phyloP scores from a whole-genome alignment of 495 filamentous ascomycete genomes.

The Trichoderma asperelloides region DNA sequence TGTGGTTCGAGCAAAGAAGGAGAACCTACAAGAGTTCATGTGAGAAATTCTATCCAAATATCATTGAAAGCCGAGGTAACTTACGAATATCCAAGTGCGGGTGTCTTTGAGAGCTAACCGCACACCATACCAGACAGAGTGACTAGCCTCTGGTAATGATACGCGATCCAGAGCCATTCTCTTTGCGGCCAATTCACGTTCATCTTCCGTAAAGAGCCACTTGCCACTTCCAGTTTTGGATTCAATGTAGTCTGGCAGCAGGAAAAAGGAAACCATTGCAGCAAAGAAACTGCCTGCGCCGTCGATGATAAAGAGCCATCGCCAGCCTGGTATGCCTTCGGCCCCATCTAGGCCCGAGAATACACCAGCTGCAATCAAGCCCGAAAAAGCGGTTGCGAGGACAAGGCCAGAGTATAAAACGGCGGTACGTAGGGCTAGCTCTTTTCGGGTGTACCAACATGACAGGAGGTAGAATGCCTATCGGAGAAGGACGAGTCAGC shows the following conservation, averaged over 20 bases:
- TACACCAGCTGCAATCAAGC: slow-evolving; percentile 39
- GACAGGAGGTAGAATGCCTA: slow-evolving; percentile 38
- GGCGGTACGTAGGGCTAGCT: slow-evolving; percentile 35
- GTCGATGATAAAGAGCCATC: slow-evolving; percentile 26
- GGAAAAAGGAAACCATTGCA: neutral
- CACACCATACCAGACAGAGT: slow-evolving; percentile 56
- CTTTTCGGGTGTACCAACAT: slow-evolving; percentile 43
- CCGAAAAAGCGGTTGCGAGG: slow-evolving; percentile 36
- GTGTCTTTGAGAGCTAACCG: slow-evolving; percentile 62
- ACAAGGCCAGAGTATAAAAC: slow-evolving; percentile 37
- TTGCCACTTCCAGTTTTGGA: neutral
- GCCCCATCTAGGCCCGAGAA: slow-evolving; percentile 23
- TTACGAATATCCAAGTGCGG: slow-evolving; percentile 63
- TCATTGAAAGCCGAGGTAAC: slow-evolving; percentile 11
- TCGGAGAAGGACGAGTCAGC: slow-evolving; percentile 31
- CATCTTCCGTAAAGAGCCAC: neutral
- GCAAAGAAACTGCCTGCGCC: neutral
- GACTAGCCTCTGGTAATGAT: slow-evolving; percentile 25
- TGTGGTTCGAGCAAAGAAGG: slow-evolving; percentile 1
- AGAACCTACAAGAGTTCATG: neutral
- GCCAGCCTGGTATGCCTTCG: slow-evolving; percentile 21
- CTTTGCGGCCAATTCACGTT: neutral
- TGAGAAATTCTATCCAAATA: neutral
- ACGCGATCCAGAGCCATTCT: slow-evolving; percentile 3
- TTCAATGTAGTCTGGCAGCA: neutral